Conservation (phyloP, 169 alveolate genomes). For the Plasmodium cynomolgi region DNA sequence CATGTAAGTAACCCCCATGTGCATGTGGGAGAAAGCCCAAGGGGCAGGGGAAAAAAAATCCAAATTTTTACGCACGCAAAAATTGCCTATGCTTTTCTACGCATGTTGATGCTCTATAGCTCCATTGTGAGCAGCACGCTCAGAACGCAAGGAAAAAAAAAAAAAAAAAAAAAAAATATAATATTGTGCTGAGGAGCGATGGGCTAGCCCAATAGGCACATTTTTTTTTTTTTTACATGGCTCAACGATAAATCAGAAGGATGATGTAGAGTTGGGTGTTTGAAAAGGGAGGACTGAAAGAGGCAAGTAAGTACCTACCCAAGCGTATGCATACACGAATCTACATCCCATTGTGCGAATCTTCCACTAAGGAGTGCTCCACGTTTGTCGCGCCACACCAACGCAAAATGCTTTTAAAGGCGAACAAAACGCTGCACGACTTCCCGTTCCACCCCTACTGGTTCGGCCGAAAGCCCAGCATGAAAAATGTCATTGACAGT, state of each 20-base stretch:
- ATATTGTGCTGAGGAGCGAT: background rate
- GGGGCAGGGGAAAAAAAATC: background rate
- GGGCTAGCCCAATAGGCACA: background rate
- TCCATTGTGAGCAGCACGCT: background rate
- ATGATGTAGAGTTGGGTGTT: background rate
- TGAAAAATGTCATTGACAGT: constrained; percentile 17
- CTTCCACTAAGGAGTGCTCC: background rate
- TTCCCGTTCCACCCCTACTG: constrained; percentile 68
- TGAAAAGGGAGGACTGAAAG: background rate
- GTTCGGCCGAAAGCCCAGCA: constrained; percentile 65
- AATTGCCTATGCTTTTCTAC: background rate
- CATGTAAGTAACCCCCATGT: background rate
- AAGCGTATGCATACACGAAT: background rate
- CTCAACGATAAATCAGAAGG: background rate
- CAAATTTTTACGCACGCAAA: background rate
- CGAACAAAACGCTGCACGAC: constrained; percentile 64
- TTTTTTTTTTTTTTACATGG: background rate
- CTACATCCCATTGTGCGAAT: background rate
- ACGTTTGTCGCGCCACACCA: background rate
- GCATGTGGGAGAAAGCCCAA: background rate
- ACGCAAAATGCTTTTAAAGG: constrained; percentile 57
- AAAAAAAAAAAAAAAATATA: background rate
- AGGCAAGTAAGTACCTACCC: background rate
- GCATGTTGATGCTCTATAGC: background rate
- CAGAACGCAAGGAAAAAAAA: background rate